Base-by-base conservation (phyloP, 2,329 filamentous ascomycete genomes). In the Arthrobotrys musiformis region DNA sequence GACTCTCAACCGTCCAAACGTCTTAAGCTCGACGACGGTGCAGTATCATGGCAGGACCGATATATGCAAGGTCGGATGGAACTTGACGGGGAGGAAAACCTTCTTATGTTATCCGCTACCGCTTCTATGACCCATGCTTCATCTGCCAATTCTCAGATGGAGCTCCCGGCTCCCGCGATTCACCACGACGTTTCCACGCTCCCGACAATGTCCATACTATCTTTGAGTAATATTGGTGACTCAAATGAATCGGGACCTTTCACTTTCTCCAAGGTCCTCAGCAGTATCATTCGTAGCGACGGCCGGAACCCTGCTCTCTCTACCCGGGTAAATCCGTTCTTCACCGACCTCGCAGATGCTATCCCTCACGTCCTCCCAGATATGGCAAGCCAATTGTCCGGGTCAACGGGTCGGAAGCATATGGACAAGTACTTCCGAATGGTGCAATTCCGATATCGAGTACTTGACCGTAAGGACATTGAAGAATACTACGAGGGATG, bases 361-460 rank as follows among this genome's bases (percentile, higher is more conserved):
- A 78, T 78, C 35, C 74, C 74, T 11, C 74, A 78, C 30, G 74
- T 78, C 26, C 63, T 78, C 19, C 74, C 74, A 15, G 74, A 78
- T 63, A 78, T 78, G 74, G 74, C 74, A 9, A 78, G 74, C 37
- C 74, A 78, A 26, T 22, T 78, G 13, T 78, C 74, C 46, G 74
- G 74, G 9, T 73, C 67, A 9, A 78, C 74, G 28, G 74, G 74
- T 26, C 46, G 68, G 22, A 78, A 69, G 22, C 74, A 78, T 35
- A 72, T 78, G 74, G 74, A 78, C 69, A 78, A 78, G 40, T 78
- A 78, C 37, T 78, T 78, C 35, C 61, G 74, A 26, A 78, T 78
- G 68, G 74, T 78, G 4, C 74, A 78, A 19, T 78, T 78, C 40
- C 61, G 74, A 5, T 78, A 78, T 28, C 74, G 68, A 7, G 67